These are phyloP conservation scores for Cyanidiococcus yangmingshanensis DNA, from an alignment of 23 red algal genomes.

Conservation along the genomic window DNA sequence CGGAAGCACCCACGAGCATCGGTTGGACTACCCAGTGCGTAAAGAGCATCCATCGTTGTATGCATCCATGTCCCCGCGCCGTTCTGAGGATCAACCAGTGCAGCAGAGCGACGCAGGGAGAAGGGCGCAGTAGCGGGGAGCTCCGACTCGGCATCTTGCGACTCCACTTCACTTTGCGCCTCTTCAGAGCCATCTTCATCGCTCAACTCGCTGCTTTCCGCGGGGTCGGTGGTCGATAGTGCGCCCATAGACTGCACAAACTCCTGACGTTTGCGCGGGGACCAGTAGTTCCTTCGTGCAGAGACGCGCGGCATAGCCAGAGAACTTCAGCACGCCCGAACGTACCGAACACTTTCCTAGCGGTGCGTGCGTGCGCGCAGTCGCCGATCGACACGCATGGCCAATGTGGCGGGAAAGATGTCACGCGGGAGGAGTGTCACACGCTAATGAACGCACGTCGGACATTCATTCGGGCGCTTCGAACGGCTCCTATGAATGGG, in stretches of 20 bases:
- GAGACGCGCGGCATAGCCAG: not conserved
- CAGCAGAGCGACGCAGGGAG: not conserved
- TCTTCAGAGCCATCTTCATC: not conserved
- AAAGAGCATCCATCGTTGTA: not conserved
- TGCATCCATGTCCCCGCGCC: not conserved
- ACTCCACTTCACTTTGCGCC: not conserved
- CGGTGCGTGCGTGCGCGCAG: not conserved
- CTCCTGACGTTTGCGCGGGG: not conserved
- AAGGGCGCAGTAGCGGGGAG: not conserved
- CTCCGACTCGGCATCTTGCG: not conserved
- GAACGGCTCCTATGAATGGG: no score
- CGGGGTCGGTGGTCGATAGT: not conserved
- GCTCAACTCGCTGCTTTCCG: not conserved
- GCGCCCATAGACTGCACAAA: not conserved
- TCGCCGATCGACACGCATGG: not conserved
- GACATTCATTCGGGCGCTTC: no score
- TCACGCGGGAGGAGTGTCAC: not conserved
- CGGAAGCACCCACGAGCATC: conserved; percentile 66
- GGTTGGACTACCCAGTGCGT: conserved; percentile 57
- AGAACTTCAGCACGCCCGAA: not conserved
- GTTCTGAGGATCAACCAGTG: not conserved
- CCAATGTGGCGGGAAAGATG: not conserved
- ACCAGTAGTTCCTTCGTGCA: not conserved
- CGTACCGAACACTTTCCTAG: not conserved
- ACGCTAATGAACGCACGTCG: no score